Evolutionary conservation across 352 stramenopile species (phyloP), one percentile per base, ranked within the genome.

Genomic region (Globisporangium polare): DNA sequence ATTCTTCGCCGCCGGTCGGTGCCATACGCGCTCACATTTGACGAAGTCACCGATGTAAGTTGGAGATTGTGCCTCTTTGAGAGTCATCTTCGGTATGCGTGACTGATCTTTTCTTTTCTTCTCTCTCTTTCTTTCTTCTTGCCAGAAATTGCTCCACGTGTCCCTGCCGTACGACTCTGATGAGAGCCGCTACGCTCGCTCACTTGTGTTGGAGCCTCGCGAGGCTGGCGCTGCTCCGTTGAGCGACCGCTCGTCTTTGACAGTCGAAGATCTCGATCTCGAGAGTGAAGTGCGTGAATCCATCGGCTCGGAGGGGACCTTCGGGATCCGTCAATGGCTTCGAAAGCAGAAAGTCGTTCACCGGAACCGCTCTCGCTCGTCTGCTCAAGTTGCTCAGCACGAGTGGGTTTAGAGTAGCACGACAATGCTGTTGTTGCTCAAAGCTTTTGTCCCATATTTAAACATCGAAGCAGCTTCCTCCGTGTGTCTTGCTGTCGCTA

Each of bases 271-370:
- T 49, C 58, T 88, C n/a, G 85, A 94, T 33, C 77, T 92, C 22
- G 81, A 90, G 63, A 90, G 50, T 60, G 81, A 94, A 74, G 83
- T 92, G 26, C 78, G 82, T 26, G 85, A 84, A 53, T 92, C 82
- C 24, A 90, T 92, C 35, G 85, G 85, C 5, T 69, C 68, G 10
- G 83, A 91, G 39, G 83, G 83, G 9, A 94, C 76, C 0, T 92
- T 92, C 42, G 85, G 83, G 5, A 85, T 92, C 42, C 80, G 85
- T 17, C 83, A 92, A 59, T 92, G 83, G 85, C 81, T 94, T 58
- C 78, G 83, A 22, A 94, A 89, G 69, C 85, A 92, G 52, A 87
- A 91, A 60, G 79, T 94, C 2, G 84, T 93, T 10, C 82, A 91
- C 54, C 78, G 82, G 24, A 83, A 90, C 65, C 81, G 84, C 7